Percentiles rank a stretch among this genome's conserved stretches.
Conservation (phyloP, 495 filamentous ascomycete species). For the Halenospora varia region DNA sequence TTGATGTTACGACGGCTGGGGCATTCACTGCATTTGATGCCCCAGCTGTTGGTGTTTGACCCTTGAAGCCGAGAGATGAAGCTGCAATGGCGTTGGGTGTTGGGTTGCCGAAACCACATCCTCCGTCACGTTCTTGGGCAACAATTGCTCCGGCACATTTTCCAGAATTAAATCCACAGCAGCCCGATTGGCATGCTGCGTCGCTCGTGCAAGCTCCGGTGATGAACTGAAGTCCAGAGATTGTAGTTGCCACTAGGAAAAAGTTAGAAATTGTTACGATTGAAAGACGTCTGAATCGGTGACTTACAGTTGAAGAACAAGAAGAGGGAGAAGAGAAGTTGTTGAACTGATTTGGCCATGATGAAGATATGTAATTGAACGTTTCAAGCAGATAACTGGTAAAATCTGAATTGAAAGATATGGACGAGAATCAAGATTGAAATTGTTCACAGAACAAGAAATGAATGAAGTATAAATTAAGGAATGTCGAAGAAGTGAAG, state of each 20-base stretch:
- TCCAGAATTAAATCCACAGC: constrained; percentile 28
- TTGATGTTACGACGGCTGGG: not conserved
- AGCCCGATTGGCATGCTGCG: constrained; percentile 29
- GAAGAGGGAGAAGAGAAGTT: not conserved
- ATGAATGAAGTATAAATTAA: not conserved
- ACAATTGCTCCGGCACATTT: constrained; percentile 22
- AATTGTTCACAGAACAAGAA: not conserved
- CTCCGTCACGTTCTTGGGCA: constrained; percentile 22
- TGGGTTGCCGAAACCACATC: constrained; percentile 36
- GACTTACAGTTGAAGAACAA: not conserved
- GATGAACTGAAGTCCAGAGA: constrained; percentile 29
- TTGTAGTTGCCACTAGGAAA: not conserved
- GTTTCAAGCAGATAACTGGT: not conserved
- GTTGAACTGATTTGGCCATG: not conserved
- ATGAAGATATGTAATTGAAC: not conserved
- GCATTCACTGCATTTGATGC: not conserved
- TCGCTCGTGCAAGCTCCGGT: constrained; percentile 30
- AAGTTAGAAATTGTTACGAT: not conserved
- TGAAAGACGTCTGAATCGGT: not conserved
- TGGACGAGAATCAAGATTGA: not conserved
- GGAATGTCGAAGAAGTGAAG: not conserved
- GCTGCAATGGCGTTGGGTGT: constrained; percentile 5
- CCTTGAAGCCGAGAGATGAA: not conserved
- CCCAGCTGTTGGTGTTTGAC: not conserved
- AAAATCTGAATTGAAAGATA: not conserved